Base-by-base conservation (phyloP, 2,329 filamentous ascomycete genomes). In the Botrytis paeoniae region DNA sequence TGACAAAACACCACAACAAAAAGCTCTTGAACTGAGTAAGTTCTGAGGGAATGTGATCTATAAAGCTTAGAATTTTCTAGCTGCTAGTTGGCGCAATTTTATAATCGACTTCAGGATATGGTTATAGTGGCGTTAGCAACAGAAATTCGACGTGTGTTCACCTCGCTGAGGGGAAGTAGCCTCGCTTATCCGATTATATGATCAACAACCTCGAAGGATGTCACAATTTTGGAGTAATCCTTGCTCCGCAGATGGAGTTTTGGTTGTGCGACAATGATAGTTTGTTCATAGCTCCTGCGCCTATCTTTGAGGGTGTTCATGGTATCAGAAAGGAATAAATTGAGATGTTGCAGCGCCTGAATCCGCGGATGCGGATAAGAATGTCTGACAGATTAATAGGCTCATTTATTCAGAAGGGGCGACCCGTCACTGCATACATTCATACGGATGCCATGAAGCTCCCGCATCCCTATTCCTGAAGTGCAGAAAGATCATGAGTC, bases 301-400 rank as follows among this genome's bases (percentile, higher is more conserved):
- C 6, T 20, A 57, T 35, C 1, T 4, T 57, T 32, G 10, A 20
- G 1, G 65, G 25, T 43, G 10, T 5, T 32, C 10, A 25, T 18
- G 18, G 32, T 12, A 0, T 18, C 6, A 7, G 4, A 10, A 9
- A 1, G 6, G 2, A n/a, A 37, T 3, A 1, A 37, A 12, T 57
- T 25, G 10, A 4, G 18, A 32, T 3, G 0, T 3, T 1, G n/a
- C 3, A 25, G 51, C 0, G 8, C 39, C 35, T 0, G 37, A 25
- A 4, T 9, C 18, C 7, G 48, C 10, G 10, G 18, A 57, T 16
- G 35, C 12, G 35, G 18, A 29, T 39, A 8, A 3, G 4, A 4
- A 32, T 45, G 8, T 5, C 2, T 10, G 9, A 32, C 10, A 10
- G 64, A 25, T 32, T 54, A 29, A 1, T 22, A 29, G 16, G 9